These are phyloP conservation scores for Leptosphaerulina australis DNA, from an alignment of 2,329 filamentous ascomycete species.

Conservation along the genomic window DNA sequence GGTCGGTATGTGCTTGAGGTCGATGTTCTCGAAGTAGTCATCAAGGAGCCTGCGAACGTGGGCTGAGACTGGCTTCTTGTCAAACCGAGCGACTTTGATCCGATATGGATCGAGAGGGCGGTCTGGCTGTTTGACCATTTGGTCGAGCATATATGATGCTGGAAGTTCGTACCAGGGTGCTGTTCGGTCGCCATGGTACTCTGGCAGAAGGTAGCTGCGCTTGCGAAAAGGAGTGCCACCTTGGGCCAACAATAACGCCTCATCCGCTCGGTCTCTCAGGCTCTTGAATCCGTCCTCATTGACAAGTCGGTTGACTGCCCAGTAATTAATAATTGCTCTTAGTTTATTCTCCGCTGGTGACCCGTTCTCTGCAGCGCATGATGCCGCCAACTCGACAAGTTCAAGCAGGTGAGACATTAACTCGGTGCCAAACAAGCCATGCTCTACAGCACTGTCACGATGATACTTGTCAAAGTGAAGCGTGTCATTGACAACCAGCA, in stretches of 20 bases:
- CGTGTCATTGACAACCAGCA: conserved; percentile 80
- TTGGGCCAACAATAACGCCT: conserved; percentile 45
- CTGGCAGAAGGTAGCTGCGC: conserved; percentile 70
- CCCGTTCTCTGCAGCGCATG: conserved; percentile 60
- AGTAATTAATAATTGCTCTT: conserved; percentile 67
- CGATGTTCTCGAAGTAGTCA: conserved; percentile 68
- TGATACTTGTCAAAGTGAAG: conserved; percentile 59
- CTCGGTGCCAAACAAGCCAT: conserved; percentile 18
- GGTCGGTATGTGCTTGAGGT: conserved; percentile 56
- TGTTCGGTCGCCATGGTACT: conserved; percentile 75
- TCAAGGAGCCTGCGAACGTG: conserved; percentile 74
- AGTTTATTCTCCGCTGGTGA: conserved; percentile 69
- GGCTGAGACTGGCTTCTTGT: conserved; percentile 68
- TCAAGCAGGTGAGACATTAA: conserved; percentile 65
- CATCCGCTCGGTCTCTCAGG: conserved; percentile 64
- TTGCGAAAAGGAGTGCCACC: conserved; percentile 54
- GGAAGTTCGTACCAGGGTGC: conserved; percentile 82
- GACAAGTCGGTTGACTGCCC: conserved; percentile 72
- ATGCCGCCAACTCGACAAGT: conserved; percentile 65
- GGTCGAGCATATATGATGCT: conserved; percentile 79
- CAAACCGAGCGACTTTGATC: conserved; percentile 66
- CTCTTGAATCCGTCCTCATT: conserved; percentile 59
- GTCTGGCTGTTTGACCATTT: conserved; percentile 76
- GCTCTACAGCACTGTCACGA: conserved; percentile 16
- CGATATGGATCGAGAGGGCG: conserved; percentile 73